A percentile compares a stretch with the other conserved stretches of the same genome.
These are phyloP conservation scores for Volvox reticuliferus DNA, from an alignment of 139 green algal genomes.

Conservation along the genomic window DNA sequence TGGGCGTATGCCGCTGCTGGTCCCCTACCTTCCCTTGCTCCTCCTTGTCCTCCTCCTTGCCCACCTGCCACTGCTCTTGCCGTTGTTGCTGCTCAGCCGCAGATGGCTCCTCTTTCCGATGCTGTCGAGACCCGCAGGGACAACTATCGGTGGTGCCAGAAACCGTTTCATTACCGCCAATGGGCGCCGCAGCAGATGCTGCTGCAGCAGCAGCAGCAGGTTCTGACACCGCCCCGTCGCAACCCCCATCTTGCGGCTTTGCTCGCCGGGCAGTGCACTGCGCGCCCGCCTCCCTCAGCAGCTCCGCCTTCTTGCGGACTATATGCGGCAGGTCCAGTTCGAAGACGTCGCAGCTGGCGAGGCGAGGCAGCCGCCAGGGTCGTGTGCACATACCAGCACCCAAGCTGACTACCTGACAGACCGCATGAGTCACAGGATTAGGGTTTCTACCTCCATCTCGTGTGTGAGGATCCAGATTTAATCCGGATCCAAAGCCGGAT, in stretches of 20 bases:
- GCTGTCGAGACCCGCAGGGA: too few relatives aligned
- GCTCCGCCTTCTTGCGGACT: constrained; percentile 22
- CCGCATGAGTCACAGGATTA: too few relatives aligned
- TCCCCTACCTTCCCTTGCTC: not conserved
- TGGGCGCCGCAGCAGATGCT: not conserved
- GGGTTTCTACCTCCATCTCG: too few relatives aligned
- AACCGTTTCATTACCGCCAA: too few relatives aligned
- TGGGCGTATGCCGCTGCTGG: not conserved
- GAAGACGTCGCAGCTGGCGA: not conserved
- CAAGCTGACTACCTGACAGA: constrained; percentile 57
- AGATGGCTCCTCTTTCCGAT: not conserved
- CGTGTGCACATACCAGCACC: constrained; percentile 67
- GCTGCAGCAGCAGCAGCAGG: not conserved
- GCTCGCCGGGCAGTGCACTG: not conserved
- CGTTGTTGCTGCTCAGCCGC: not conserved
- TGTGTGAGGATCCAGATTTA: too few relatives aligned
- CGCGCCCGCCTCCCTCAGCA: constrained; percentile 37
- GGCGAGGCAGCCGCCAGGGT: constrained; percentile 57
- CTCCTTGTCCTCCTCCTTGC: not conserved
- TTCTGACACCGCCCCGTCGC: too few relatives aligned
- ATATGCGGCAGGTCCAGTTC: constrained; percentile 59
- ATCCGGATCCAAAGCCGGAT: too few relatives aligned
- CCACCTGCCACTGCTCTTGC: not conserved
- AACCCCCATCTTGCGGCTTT: too few relatives aligned
- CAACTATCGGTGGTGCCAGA: too few relatives aligned